These are phyloP conservation scores for Conticribra weissflogii DNA, from an alignment of 108 stramenopile species.

Conservation along the genomic window DNA sequence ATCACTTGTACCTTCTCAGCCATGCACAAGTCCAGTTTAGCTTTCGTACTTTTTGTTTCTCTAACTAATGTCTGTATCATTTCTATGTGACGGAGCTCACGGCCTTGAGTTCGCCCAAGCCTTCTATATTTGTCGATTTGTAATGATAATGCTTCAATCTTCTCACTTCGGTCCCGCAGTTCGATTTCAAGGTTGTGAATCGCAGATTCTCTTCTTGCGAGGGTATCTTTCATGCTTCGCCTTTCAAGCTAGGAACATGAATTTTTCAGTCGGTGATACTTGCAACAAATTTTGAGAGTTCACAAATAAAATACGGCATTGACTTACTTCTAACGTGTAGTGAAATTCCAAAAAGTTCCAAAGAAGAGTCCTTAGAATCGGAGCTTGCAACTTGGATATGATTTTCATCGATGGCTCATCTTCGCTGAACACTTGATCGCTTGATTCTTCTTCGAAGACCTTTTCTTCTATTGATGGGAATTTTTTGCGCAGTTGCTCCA, in stretches of 20 bases:
- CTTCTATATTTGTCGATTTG: slow-evolving; percentile 2
- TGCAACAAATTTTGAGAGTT: not conserved
- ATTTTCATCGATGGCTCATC: slow-evolving; percentile 47
- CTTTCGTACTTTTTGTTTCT: slow-evolving; percentile 4
- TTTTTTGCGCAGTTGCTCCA: slow-evolving; percentile 59
- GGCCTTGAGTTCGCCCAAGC: not conserved
- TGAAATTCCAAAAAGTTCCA: slow-evolving; percentile 56
- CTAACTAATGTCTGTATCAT: not conserved
- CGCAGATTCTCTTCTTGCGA: slow-evolving; percentile 13
- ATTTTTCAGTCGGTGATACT: not conserved
- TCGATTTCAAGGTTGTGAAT: slow-evolving; percentile 1
- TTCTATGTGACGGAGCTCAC: not conserved
- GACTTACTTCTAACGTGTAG: slow-evolving; percentile 65
- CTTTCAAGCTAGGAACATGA: slow-evolving; percentile 5
- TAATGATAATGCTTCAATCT: slow-evolving; percentile 17
- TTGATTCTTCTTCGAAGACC: slow-evolving; percentile 6
- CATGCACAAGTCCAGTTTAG: slow-evolving; percentile 9
- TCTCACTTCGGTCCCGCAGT: slow-evolving; percentile 7
- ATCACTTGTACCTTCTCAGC: slow-evolving; percentile 8
- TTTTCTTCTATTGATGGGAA: slow-evolving; percentile 47
- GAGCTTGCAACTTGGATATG: slow-evolving; percentile 48
- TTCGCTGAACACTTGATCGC: slow-evolving; percentile 24
- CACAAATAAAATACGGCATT: not conserved
- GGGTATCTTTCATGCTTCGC: not conserved
- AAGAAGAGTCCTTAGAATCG: slow-evolving; percentile 62